Conservation (phyloP, 768 basidiomycete genomes). For the Auricularia auricula-judae region DNA sequence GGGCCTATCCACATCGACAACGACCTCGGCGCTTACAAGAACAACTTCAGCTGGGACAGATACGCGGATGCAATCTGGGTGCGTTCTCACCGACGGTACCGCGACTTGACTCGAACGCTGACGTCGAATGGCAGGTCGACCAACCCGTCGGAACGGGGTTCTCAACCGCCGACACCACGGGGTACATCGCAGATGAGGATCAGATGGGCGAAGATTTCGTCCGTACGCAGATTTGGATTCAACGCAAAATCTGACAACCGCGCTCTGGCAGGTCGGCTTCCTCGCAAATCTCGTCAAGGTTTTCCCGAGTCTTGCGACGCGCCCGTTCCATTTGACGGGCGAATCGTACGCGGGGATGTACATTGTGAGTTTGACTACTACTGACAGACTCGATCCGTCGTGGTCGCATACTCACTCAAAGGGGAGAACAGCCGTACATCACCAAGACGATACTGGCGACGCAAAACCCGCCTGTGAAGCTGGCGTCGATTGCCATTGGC, state of each 20-base stretch:
- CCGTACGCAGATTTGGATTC: slow-evolving; percentile 15
- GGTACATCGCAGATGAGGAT: slow-evolving; percentile 52
- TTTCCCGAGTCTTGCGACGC: slow-evolving; percentile 54
- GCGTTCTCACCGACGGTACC: too few relatives aligned
- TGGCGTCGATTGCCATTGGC: slow-evolving; percentile 60
- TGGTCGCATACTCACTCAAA: neutral
- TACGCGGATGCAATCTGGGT: slow-evolving; percentile 33
- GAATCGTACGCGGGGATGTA: slow-evolving; percentile 71
- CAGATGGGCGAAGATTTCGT: slow-evolving; percentile 47
- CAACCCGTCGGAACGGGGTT: slow-evolving; percentile 55
- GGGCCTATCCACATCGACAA: slow-evolving; percentile 51
- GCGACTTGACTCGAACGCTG: neutral
- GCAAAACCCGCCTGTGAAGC: slow-evolving; percentile 52
- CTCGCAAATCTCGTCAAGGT: slow-evolving; percentile 60
- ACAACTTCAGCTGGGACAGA: slow-evolving; percentile 46
- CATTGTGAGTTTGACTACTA: slow-evolving; percentile 33
- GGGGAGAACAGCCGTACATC: slow-evolving; percentile 53
- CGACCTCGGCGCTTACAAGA: slow-evolving; percentile 38
- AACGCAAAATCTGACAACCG: neutral
- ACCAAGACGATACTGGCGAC: slow-evolving; percentile 57
- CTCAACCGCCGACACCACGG: slow-evolving; percentile 50
- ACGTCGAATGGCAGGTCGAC: slow-evolving; percentile 53
- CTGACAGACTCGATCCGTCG: neutral
- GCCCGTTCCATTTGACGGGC: slow-evolving; percentile 59
- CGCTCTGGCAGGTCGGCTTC: slow-evolving; percentile 49